Conservation (phyloP, 2,329 filamentous ascomycete species). For the Apiospora marii region DNA sequence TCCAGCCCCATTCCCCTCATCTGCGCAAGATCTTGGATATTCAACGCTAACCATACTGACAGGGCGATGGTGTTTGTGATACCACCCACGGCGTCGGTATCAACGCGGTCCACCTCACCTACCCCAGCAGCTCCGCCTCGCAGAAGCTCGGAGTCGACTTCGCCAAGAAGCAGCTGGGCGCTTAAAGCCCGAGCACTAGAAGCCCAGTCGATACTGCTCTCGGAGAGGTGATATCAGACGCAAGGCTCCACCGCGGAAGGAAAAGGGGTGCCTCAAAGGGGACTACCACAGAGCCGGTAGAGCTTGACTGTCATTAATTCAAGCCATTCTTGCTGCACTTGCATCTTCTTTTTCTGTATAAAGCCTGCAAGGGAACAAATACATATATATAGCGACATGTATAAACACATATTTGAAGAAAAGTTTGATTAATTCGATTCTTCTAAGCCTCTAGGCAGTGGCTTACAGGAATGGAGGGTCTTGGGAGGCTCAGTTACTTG, state of each 20-base stretch:
- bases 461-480: too few species aligned
- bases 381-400: neutral
- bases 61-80: slow-evolving; percentile 22
- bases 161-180: slow-evolving; percentile 4
- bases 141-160: neutral
- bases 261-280: neutral
- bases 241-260: neutral
- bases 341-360: neutral
- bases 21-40: too few species aligned
- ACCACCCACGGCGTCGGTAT: slow-evolving; percentile 17
- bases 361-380: neutral
- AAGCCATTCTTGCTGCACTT: neutral
- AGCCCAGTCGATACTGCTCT: too few species aligned
- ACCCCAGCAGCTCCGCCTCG: neutral
- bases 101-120: slow-evolving; percentile 4
- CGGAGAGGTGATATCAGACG: too few species aligned
- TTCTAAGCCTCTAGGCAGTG: too few species aligned
- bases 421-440: too few species aligned
- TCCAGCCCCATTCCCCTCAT: too few species aligned
- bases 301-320: neutral
- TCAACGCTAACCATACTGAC: neutral
- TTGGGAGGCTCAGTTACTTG: neutral
- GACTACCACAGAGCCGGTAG: neutral
- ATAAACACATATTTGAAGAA: too few species aligned
- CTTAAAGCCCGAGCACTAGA: neutral